Evolutionary conservation across 352 stramenopile genomes (phyloP), one percentile per base, ranked within the genome.

Genomic region (Paralagenidium karlingii): DNA sequence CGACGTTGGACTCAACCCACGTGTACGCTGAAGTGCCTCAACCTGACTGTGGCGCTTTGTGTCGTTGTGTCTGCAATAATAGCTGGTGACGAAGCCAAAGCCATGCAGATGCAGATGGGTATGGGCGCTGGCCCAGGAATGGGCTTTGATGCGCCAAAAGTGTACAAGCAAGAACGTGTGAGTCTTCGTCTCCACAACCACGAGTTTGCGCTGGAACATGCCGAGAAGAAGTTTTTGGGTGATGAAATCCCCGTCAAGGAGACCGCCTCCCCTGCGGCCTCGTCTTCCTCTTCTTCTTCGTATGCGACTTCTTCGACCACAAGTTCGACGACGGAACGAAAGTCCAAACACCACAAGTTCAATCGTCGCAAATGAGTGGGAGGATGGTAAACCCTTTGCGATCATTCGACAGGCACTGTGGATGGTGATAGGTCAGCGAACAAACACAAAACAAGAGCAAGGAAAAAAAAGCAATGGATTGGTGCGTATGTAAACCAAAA

Each of bases 71-170:
- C 29, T n/a, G 8, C 21, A 22, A 10, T 36, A 49, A n/a, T 51
- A 67, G 64, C 76, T 30, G 86, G 79, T 38, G 84, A 96, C 37
- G 81, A 95, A 37, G 58, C 80, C 43, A 81, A 89, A 53, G 76
- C 83, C 29, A 93, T 93, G 73, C 80, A 93, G 51, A 84, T 92
- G 80, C 82, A 96, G 54, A 94, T 95, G 82, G 79, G 80, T 38
- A 94, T 95, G 81, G 74, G 71, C 5, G 76, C 71, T 0, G 74
- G 62, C 4, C 69, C 69, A 10, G 84, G 86, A 50, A 82, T 90
- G 43, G 68, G 66, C n/a, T 95, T 95, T 45, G 83, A 96, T 38
- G 82, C 83, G 5, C 71, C 73, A 0, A 92, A 90, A 37, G 68
- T 81, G 40, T 96, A 84, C 70, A 94, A 94, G 58, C 70, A 90